Evolutionary conservation across 2,329 filamentous ascomycete genomes (phyloP).

Genomic region (Rutstroemia sp.): DNA sequence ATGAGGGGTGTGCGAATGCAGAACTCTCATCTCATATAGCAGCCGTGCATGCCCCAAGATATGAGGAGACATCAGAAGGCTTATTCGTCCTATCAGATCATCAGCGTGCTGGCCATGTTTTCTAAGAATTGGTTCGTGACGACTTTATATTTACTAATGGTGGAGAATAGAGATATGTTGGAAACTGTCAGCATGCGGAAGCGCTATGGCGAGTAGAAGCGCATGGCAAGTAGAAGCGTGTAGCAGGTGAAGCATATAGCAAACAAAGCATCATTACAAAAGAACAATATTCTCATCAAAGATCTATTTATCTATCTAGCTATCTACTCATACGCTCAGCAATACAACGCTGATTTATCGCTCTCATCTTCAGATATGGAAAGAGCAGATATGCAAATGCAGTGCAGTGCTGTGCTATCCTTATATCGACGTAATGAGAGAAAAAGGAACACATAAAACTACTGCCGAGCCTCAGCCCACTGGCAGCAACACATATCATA

Average conservation of each 20-base stretch:
- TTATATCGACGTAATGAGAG: not conserved
- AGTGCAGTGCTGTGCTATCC: not conserved
- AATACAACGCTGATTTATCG: not conserved
- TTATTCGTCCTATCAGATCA: no score
- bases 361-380: not conserved
- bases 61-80: no score
- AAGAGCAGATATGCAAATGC: not conserved
- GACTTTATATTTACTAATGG: no score
- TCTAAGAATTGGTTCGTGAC: no score
- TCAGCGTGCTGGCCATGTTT: no score
- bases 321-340: not conserved
- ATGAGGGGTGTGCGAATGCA: no score
- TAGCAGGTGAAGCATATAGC: not conserved
- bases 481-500: not conserved
- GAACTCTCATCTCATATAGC: no score
- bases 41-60: no score
- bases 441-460: not conserved
- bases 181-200: no score
- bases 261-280: not conserved
- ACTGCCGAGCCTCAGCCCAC: not conserved
- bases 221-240: no score
- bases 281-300: not conserved
- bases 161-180: no score
- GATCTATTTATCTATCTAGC: not conserved
- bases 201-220: no score